These are phyloP conservation scores for Trichomonascaceae sp. DNA, from an alignment of 1,139 yeast genomes.

Conservation along the genomic window DNA sequence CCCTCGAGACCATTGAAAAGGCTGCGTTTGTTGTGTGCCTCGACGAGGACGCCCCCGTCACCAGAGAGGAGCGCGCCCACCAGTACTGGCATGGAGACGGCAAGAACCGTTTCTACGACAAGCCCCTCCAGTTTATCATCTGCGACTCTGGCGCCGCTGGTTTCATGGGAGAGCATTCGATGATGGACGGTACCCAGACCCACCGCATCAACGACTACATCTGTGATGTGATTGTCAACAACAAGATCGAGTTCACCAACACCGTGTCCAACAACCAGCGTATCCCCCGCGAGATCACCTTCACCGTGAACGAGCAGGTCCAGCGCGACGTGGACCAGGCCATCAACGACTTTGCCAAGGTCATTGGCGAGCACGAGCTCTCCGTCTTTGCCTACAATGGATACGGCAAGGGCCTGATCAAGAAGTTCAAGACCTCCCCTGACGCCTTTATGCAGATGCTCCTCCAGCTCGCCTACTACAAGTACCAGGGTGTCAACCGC, in stretches of 20 bases:
- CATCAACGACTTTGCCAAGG: conserved; percentile 38
- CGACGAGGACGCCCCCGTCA: conserved; percentile 61
- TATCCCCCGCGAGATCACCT: conserved; percentile 30
- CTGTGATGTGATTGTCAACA: conserved; percentile 40
- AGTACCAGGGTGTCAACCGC: conserved; percentile 64
- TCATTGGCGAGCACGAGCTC: conserved; percentile 30
- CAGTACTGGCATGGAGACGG: conserved; percentile 96
- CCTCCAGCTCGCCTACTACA: conserved; percentile 71
- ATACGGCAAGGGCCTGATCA: conserved; percentile 50
- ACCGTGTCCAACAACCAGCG: conserved; percentile 19
- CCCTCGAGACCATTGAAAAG: conserved; percentile 59
- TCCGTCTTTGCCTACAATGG: conserved; percentile 30
- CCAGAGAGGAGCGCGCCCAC: conserved; percentile 75
- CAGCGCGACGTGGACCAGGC: conserved; percentile 44
- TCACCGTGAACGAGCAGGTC: conserved; percentile 34
- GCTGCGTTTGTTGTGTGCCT: conserved; percentile 72
- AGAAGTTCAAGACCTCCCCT: conserved; percentile 63
- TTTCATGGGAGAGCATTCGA: conserved; percentile 91
- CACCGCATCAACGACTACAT: conserved; percentile 75
- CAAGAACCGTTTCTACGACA: conserved; percentile 79
- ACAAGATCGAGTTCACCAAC: conserved; percentile 28
- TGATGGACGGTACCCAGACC: conserved; percentile 98
- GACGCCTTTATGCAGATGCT: conserved; percentile 73
- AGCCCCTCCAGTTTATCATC: conserved; percentile 78
- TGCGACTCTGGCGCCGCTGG: conserved; percentile 81